Evolutionary conservation across 208 protist species (phyloP).

Genomic region (Acanthamoeba triangularis): DNA sequence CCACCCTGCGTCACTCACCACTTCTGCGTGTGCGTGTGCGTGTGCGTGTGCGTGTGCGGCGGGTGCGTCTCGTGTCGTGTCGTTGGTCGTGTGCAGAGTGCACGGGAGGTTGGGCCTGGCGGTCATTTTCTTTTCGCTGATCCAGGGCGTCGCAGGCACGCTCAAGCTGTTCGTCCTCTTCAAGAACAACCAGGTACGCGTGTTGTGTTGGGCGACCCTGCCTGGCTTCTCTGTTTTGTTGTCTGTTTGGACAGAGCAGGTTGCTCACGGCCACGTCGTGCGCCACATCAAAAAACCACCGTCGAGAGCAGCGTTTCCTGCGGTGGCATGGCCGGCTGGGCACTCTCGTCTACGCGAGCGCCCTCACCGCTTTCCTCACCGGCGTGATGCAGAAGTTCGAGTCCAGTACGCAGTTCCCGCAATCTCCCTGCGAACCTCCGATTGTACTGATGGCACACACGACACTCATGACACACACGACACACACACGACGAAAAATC

Average conservation of each 20-base stretch:
- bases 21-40: no score
- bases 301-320: not conserved
- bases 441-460: not conserved
- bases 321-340: not conserved
- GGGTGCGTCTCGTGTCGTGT: not conserved
- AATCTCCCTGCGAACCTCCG: not conserved
- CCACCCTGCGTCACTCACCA: not conserved
- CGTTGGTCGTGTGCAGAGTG: not conserved
- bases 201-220: not conserved
- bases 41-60: no score
- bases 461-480: not conserved
- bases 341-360: constrained; percentile 18
- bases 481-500: not conserved
- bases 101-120: not conserved
- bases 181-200: constrained; percentile 6
- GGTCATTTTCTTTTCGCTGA: constrained; percentile 4
- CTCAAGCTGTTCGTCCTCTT: constrained; percentile 34
- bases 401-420: not conserved
- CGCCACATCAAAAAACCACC: no score
- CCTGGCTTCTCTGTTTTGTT: no score
- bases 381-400: constrained; percentile 42
- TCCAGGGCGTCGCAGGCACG: not conserved
- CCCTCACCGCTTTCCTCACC: not conserved
- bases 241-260: no score
- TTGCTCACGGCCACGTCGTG: no score